These are phyloP conservation scores for Fusarium keratoplasticum DNA, from an alignment of 2,329 filamentous ascomycete species.

Conservation along the genomic window DNA sequence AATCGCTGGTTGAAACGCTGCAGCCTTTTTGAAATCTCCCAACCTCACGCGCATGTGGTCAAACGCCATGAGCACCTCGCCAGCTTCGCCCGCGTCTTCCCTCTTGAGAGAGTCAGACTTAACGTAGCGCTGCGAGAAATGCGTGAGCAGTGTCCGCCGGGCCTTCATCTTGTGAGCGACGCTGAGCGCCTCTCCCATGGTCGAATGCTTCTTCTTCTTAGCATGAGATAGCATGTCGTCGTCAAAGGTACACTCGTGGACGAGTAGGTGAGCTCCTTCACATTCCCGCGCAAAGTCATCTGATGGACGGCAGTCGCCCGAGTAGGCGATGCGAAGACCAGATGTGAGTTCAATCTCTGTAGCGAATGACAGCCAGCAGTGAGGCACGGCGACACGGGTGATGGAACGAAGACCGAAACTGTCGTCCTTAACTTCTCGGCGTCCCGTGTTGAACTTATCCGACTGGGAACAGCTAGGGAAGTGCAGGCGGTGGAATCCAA, in stretches of 20 bases:
- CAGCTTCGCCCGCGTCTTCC: slow-evolving; percentile 49
- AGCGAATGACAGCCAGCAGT: slow-evolving; percentile 84
- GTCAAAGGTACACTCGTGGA: slow-evolving; percentile 97
- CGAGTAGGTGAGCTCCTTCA: slow-evolving; percentile 79
- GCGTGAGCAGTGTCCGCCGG: slow-evolving; percentile 84
- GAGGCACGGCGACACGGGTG: slow-evolving; percentile 74
- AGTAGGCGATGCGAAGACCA: slow-evolving; percentile 90
- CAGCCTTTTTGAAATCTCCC: slow-evolving; percentile 75
- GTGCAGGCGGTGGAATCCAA: slow-evolving; percentile 69
- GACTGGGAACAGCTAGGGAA: slow-evolving; percentile 47
- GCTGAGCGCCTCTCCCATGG: slow-evolving; percentile 84
- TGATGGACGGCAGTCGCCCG: slow-evolving; percentile 90
- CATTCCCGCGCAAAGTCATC: slow-evolving; percentile 77
- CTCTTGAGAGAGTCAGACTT: slow-evolving; percentile 60
- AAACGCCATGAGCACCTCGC: slow-evolving; percentile 75
- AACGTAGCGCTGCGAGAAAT: slow-evolving; percentile 95
- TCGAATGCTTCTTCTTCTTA: slow-evolving; percentile 88
- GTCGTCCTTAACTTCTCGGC: slow-evolving; percentile 55
- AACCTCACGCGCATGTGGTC: slow-evolving; percentile 82
- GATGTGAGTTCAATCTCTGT: slow-evolving; percentile 81
- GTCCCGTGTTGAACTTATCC: slow-evolving; percentile 47
- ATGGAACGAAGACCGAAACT: slow-evolving; percentile 74
- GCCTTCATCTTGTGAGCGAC: slow-evolving; percentile 85
- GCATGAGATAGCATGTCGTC: slow-evolving; percentile 85
- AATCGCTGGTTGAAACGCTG: slow-evolving; percentile 48